A percentile compares a stretch with the other conserved stretches of the same genome.
Conservation (phyloP, 139 green algal species). For the Chlamydomonas sp. region DNA sequence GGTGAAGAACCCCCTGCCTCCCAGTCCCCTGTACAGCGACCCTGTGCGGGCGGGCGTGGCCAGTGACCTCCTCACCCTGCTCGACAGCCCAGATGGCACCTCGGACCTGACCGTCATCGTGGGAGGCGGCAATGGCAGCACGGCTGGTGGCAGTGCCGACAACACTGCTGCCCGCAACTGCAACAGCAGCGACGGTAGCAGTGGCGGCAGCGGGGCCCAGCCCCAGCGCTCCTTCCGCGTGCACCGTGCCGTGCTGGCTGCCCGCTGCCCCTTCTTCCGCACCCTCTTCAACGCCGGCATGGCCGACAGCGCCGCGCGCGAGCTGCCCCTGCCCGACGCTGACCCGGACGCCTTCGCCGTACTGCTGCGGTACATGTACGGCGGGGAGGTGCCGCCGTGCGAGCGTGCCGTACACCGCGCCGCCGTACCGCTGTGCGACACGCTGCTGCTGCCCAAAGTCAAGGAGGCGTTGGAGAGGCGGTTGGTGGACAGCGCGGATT, state of each 20-base stretch:
- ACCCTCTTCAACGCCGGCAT: not conserved
- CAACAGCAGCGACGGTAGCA: too few species aligned
- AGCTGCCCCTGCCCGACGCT: not conserved
- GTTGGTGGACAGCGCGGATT: not conserved
- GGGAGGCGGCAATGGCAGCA: not conserved
- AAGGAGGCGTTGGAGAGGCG: not conserved
- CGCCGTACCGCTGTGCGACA: not conserved
- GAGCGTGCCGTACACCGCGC: not conserved
- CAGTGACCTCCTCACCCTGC: not conserved
- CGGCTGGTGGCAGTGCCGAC: too few species aligned
- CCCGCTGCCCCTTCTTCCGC: slow-evolving; percentile 1
- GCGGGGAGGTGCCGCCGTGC: not conserved
- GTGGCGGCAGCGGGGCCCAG: too few species aligned
- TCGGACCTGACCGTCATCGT: not conserved
- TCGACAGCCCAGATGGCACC: not conserved
- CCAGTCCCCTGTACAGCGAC: too few species aligned
- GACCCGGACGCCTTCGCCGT: not conserved
- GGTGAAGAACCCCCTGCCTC: too few species aligned
- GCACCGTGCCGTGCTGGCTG: not conserved
- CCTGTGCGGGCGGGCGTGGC: too few species aligned
- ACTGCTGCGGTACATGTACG: slow-evolving; percentile 3
- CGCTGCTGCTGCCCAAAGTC: not conserved
- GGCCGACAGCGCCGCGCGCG: not conserved
- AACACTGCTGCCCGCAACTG: too few species aligned
- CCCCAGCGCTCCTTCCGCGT: not conserved